phyloP scores from a whole-genome alignment of 371 early-diverging fungal genomes.

The Mycotypha africana region DNA sequence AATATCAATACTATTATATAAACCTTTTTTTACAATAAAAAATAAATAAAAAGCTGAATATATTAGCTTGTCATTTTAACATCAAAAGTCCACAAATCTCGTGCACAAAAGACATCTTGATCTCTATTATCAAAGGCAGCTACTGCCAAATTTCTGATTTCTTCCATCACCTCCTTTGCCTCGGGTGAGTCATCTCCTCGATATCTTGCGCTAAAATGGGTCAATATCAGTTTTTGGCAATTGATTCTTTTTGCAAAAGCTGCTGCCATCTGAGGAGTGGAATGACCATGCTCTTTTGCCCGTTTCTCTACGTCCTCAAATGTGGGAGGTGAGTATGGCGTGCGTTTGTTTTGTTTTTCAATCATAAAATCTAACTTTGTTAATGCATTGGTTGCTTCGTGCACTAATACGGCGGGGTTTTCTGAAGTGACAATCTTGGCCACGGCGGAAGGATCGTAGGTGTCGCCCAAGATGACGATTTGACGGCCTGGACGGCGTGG shows the following conservation, averaged over 20 bases:
- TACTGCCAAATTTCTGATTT: slow-evolving; percentile 42
- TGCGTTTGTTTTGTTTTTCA: slow-evolving; percentile 1
- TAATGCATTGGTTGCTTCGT: slow-evolving; percentile 60
- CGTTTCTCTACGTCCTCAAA: slow-evolving; percentile 28
- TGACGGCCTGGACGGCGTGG: slow-evolving; percentile 37
- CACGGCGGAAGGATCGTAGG: slow-evolving; percentile 36
- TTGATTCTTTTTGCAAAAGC: slow-evolving; percentile 33
- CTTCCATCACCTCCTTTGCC: slow-evolving; percentile 45
- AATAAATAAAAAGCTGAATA: too few relatives aligned
- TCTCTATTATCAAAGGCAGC: slow-evolving; percentile 30
- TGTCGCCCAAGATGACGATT: slow-evolving; percentile 55
- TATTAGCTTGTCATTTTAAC: too few relatives aligned
- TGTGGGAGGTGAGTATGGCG: slow-evolving; percentile 1
- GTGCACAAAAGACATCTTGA: slow-evolving; percentile 33
- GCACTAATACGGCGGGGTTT: slow-evolving; percentile 35
- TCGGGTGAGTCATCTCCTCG: slow-evolving; percentile 41
- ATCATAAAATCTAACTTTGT: slow-evolving; percentile 25
- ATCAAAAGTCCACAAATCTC: slow-evolving; percentile 40
- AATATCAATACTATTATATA: too few relatives aligned
- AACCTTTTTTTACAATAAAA: too few relatives aligned
- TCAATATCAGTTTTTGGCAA: slow-evolving; percentile 44
- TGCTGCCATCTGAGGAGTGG: slow-evolving; percentile 63
- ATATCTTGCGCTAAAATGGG: slow-evolving; percentile 58
- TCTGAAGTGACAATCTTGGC: slow-evolving; percentile 1
- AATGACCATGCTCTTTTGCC: slow-evolving; percentile 50